Conservation (phyloP, 2,329 filamentous ascomycete species). For the Colletotrichum lini region DNA sequence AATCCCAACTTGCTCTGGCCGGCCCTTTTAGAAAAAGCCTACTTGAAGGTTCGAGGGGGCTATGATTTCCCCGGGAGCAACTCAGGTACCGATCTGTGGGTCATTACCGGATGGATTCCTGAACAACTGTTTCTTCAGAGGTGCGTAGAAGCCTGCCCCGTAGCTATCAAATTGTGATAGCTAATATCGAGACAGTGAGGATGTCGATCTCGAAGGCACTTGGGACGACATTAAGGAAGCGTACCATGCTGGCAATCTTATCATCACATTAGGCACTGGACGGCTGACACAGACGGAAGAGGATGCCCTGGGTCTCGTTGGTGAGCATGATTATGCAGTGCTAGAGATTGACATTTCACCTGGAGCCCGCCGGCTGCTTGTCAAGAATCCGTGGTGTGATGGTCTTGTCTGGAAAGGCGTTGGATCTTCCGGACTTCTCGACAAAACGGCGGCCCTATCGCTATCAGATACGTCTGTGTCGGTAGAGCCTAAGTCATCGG, state of each 20-base stretch:
- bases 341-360: conserved; percentile 79
- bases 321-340: conserved; percentile 95
- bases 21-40: conserved; percentile 94
- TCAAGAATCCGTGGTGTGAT: conserved; percentile 97
- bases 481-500: conserved; percentile 42
- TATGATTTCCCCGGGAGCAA: conserved; percentile 99
- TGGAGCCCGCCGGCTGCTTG: conserved; percentile 77
- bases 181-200: conserved; percentile 68
- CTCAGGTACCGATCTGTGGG: conserved; percentile 94
- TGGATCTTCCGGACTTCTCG: conserved; percentile 43
- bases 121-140: conserved; percentile 93
- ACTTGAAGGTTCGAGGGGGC: conserved; percentile 93
- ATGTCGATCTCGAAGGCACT: conserved; percentile 80
- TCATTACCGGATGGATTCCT: conserved; percentile 95
- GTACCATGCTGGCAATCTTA: conserved; percentile 83
- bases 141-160: conserved; percentile 52
- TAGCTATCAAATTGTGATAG: not conserved
- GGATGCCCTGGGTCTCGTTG: conserved; percentile 83
- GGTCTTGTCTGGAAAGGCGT: conserved; percentile 79
- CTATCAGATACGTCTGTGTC: conserved; percentile 15
- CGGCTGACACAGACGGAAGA: conserved; percentile 84
- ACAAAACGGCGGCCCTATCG: conserved; percentile 14
- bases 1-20: conserved; percentile 91
- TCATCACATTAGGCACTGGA: conserved; percentile 92
- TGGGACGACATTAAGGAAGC: conserved; percentile 84